A percentile compares a stretch with the other conserved stretches of the same genome.
phyloP scores from a whole-genome alignment of 2,329 filamentous ascomycete genomes.

The Stagonosporopsis tanaceti region DNA sequence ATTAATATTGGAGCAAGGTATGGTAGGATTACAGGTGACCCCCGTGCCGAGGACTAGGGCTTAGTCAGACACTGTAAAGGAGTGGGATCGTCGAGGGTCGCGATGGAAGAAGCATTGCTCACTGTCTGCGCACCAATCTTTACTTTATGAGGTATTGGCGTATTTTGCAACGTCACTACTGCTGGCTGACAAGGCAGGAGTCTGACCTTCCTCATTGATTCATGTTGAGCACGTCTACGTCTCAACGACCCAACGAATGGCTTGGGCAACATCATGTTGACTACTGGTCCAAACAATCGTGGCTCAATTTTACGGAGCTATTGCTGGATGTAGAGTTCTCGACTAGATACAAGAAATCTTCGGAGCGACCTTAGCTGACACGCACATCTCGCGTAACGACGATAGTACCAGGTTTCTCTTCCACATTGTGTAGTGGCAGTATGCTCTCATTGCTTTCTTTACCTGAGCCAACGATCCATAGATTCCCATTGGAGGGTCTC shows the following conservation, averaged over 20 bases:
- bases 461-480: not conserved
- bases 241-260: too few relatives aligned
- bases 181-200: not conserved
- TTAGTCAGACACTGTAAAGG: not conserved
- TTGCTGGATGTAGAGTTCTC: not conserved
- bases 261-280: too few relatives aligned
- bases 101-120: not conserved
- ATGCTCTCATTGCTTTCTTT: slow-evolving; percentile 11
- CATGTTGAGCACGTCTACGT: not conserved
- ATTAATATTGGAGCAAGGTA: not conserved
- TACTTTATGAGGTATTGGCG: not conserved
- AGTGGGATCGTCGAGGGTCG: not conserved
- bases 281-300: not conserved
- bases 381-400: slow-evolving; percentile 3
- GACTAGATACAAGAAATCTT: not conserved
- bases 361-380: not conserved
- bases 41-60: not conserved
- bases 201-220: not conserved
- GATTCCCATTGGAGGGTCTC: not conserved
- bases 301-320: not conserved
- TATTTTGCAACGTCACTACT: not conserved
- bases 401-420: slow-evolving; percentile 2
- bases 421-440: slow-evolving; percentile 3
- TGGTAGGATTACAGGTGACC: not conserved
- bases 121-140: not conserved